These are phyloP conservation scores for Neonectria punicea DNA, from an alignment of 2,329 filamentous ascomycete genomes.

Conservation along the genomic window DNA sequence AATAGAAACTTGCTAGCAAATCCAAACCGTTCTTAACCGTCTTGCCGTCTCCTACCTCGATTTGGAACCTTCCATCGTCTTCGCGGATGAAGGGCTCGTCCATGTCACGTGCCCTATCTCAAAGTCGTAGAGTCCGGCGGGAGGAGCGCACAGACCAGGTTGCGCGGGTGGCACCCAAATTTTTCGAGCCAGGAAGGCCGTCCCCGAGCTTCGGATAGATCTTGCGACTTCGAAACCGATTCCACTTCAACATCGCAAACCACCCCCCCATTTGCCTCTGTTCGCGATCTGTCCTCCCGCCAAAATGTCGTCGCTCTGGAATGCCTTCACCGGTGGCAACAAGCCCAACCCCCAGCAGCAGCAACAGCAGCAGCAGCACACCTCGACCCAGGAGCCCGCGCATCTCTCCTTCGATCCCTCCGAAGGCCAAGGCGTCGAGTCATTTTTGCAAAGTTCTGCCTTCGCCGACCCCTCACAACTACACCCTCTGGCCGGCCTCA, in stretches of 20 bases:
- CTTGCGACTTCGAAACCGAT: constrained; percentile 38
- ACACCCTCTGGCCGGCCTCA: constrained; percentile 92
- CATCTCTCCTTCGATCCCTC: constrained; percentile 75
- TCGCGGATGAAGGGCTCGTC: constrained; percentile 17
- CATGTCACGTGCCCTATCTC: constrained; percentile 26
- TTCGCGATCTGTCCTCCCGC: constrained; percentile 13
- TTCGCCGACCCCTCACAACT: constrained; percentile 89
- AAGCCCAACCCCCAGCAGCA: constrained; percentile 56
- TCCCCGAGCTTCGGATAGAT: constrained; percentile 40
- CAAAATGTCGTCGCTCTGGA: constrained; percentile 69
- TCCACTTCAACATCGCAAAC: constrained; percentile 29
- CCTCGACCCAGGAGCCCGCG: constrained; percentile 60
- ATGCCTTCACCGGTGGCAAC: constrained; percentile 70
- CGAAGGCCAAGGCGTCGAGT: constrained; percentile 81
- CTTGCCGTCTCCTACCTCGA: neutral
- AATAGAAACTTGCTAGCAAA: neutral
- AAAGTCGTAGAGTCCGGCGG: constrained; percentile 25
- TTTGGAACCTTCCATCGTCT: constrained; percentile 2
- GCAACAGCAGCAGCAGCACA: constrained; percentile 45
- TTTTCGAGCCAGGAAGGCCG: constrained; percentile 40
- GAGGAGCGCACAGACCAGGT: constrained; percentile 39
- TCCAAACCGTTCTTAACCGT: neutral
- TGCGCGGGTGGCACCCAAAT: constrained; percentile 42
- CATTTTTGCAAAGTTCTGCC: constrained; percentile 81
- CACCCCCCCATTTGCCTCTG: constrained; percentile 27